Base-by-base conservation (phyloP, 2,329 filamentous ascomycete species). In the Cordyceps pruinosa region DNA sequence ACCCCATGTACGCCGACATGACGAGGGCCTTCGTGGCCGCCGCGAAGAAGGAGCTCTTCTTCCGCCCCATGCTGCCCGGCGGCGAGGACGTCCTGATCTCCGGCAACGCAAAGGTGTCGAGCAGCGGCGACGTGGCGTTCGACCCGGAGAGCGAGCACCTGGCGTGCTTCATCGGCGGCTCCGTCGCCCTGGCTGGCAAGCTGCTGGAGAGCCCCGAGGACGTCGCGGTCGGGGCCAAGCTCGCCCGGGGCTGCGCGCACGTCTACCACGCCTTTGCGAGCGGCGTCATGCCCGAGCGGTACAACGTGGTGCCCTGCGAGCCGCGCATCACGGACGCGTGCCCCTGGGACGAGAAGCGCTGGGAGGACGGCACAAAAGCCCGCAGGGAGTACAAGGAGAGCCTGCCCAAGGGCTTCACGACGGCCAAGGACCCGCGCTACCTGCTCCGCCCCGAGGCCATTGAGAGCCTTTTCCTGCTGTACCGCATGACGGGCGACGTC, bases 381-480 rank as follows among this genome's bases (percentile, higher is more conserved):
- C 52, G 58, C 4, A 28, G 23, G 39, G 56, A 58, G 37, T 56
- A 53, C 57, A 54, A 59, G 58, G 61, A 21, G 41, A 60, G 47
- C 46, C 58, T 86, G 9, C 77, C 79, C 2, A 72, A 69, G 7
- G 85, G 84, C 21, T 81, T 86, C 66, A 74, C 79, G 2, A 73
- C 74, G 4, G 76, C 86, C 39, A 69, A 73, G 39, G 80, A 85
- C 60, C 71, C 74, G 34, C 76, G 77, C 57, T 89, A 88, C 65
- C 79, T 87, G 19, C 75, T 89, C 35, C 79, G 86, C 58, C 86
- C 87, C n/a, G 88, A 92, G 71, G 87, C 88, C 5, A 88, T 91
- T 57, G 88, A 92, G 72, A 88, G 85, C 21, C 83, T 92, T n/a
- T 91, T 88, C 70, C 82, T 88, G 68, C 83, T 90, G 78, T 87